These are phyloP conservation scores for Hydrangea macrophylla DNA, from an alignment of 148 eudicot species.

Conservation along the genomic window DNA sequence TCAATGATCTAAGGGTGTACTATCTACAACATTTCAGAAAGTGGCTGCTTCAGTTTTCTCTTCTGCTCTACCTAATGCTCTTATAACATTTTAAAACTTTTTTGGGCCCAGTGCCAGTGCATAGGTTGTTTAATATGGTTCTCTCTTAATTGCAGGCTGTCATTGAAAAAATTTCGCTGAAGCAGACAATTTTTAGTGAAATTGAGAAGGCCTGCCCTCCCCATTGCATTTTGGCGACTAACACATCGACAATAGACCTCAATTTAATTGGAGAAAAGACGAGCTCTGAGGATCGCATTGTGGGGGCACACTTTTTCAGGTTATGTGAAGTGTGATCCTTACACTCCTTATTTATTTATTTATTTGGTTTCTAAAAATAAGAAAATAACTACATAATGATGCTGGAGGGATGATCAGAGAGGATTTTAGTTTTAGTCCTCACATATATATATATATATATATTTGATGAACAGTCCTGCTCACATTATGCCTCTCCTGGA, in stretches of 20 bases:
- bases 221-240: conserved; percentile 93
- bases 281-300: conserved; percentile 67
- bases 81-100: not conserved
- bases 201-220: conserved; percentile 87
- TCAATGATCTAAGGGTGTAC: not conserved
- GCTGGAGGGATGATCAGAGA: not conserved
- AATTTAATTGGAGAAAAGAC: conserved; percentile 75
- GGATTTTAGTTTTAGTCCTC: conserved; percentile 4
- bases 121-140: conserved; percentile 14
- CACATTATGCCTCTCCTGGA: conserved; percentile 94
- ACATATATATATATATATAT: too few species aligned
- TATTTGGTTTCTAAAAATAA: not conserved
- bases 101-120: not conserved
- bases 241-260: conserved; percentile 91
- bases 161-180: conserved; percentile 70
- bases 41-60: not conserved
- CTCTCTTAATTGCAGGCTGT: conserved; percentile 67
- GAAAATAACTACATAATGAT: not conserved
- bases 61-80: not conserved
- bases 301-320: conserved; percentile 99
- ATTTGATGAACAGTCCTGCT: conserved; percentile 74
- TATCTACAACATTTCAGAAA: not conserved
- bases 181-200: conserved; percentile 79
- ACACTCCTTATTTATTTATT: too few species aligned
- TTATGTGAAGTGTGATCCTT: too few species aligned